These are phyloP conservation scores for Tolypocladium nubicola DNA, from an alignment of 2,329 filamentous ascomycete species.

Conservation along the genomic window DNA sequence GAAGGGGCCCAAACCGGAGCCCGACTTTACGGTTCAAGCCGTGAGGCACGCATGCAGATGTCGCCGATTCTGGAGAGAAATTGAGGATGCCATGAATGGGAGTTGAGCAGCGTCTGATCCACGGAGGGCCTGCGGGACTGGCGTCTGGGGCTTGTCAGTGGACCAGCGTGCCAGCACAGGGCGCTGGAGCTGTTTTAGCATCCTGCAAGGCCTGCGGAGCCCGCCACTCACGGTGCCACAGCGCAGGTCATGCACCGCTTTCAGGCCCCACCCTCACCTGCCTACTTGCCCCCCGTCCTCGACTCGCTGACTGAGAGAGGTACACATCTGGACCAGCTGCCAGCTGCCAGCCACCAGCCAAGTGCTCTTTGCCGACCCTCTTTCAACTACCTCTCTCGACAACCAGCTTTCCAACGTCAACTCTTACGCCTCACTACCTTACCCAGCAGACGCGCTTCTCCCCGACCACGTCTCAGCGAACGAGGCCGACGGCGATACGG, in stretches of 20 bases:
- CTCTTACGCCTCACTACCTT: background rate
- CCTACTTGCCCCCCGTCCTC: background rate
- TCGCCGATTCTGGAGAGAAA: background rate
- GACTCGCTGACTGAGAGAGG: background rate
- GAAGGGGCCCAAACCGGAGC: background rate
- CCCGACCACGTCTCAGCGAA: background rate
- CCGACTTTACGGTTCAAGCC: too few relatives aligned
- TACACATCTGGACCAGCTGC: background rate
- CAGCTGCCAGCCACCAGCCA: background rate
- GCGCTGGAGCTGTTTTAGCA: background rate
- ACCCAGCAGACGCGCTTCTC: background rate
- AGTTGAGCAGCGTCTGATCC: background rate
- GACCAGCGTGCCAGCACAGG: background rate
- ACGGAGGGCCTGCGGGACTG: background rate
- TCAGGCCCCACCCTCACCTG: background rate
- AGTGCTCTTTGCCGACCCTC: background rate
- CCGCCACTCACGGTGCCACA: background rate
- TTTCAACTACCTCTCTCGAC: conserved; percentile 1
- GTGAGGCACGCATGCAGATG: background rate
- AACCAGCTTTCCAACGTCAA: background rate
- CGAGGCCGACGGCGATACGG: background rate
- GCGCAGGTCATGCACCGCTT: background rate
- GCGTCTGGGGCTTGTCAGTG: background rate
- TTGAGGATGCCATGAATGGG: background rate
- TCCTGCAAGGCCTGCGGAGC: background rate